Evolutionary conservation across 1,284 basidiomycete genomes (phyloP).

Genomic region (Moniliella sp.): DNA sequence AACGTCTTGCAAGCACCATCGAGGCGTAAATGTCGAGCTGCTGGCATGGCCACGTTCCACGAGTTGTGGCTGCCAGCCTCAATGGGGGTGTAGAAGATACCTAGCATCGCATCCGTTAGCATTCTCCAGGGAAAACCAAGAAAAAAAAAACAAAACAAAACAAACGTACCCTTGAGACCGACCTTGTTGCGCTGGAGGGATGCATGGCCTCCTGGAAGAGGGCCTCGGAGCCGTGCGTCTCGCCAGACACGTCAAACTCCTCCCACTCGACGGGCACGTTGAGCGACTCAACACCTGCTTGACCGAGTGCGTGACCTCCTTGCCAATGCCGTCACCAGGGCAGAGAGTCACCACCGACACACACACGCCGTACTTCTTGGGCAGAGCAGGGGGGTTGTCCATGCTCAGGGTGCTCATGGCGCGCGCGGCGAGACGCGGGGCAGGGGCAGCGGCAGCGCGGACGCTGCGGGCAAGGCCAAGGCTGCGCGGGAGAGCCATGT

Average conservation of each 20-base stretch:
- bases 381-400: too few species aligned
- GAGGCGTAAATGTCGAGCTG: conserved; percentile 97
- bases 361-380: conserved; percentile 4
- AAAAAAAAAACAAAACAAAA: too few species aligned
- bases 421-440: too few species aligned
- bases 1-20: conserved; percentile 94
- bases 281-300: conserved; percentile 95
- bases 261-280: conserved; percentile 99
- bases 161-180: conserved; percentile 71
- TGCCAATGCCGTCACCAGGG: conserved; percentile 45
- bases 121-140: not conserved
- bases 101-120: conserved; percentile 35
- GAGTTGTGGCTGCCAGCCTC: conserved; percentile 89
- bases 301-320: conserved; percentile 90
- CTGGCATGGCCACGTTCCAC: conserved; percentile 98
- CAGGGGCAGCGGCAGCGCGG: too few species aligned
- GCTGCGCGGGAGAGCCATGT: too few species aligned
- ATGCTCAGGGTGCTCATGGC: too few species aligned
- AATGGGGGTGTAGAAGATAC: conserved; percentile 94
- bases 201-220: conserved; percentile 96
- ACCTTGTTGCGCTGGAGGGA: conserved; percentile 83
- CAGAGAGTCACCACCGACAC: conserved; percentile 36
- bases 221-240: conserved; percentile 75
- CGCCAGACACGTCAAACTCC: conserved; percentile 89
- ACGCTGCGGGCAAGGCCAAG: too few species aligned